A percentile compares a stretch with the other conserved stretches of the same genome.
Evolutionary conservation across 2,329 filamentous ascomycete species (phyloP).

Genomic region (Talaromyces verruculosus): DNA sequence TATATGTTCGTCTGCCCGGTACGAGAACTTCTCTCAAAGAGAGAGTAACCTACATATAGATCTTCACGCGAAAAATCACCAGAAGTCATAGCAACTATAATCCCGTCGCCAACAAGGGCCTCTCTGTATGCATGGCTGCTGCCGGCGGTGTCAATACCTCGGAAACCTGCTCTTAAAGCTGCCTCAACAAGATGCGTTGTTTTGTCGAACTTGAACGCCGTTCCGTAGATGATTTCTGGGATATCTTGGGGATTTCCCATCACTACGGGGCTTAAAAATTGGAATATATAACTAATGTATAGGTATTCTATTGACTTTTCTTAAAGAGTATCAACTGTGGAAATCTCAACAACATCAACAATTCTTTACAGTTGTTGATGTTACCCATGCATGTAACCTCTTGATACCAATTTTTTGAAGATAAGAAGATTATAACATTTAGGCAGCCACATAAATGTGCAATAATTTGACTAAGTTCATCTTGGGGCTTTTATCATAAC

Average conservation of each 20-base stretch:
- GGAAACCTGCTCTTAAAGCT: slow-evolving; percentile 13
- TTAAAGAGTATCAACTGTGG: neutral
- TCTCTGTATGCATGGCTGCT: slow-evolving; percentile 12
- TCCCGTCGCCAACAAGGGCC: slow-evolving; percentile 9
- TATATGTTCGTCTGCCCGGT: neutral
- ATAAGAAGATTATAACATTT: neutral
- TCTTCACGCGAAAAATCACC: neutral
- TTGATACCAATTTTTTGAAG: neutral
- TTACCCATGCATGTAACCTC: neutral
- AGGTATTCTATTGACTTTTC: neutral
- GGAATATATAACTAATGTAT: neutral
- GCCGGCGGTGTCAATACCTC: slow-evolving; percentile 15
- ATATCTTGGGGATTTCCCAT: slow-evolving; percentile 1
- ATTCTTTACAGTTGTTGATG: neutral
- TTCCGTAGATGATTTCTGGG: slow-evolving; percentile 11
- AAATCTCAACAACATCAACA: neutral
- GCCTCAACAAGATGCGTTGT: neutral
- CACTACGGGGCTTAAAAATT: neutral
- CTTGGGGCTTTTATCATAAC: neutral
- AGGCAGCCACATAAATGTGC: neutral
- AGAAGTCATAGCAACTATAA: slow-evolving; percentile 7
- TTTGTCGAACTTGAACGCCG: slow-evolving; percentile 18
- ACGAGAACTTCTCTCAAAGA: neutral
- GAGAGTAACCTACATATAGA: slow-evolving; percentile 5
- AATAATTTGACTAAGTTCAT: neutral